These are phyloP conservation scores for Ceratobasidium sp. DNA, from an alignment of 1,284 basidiomycete species.

Conservation along the genomic window DNA sequence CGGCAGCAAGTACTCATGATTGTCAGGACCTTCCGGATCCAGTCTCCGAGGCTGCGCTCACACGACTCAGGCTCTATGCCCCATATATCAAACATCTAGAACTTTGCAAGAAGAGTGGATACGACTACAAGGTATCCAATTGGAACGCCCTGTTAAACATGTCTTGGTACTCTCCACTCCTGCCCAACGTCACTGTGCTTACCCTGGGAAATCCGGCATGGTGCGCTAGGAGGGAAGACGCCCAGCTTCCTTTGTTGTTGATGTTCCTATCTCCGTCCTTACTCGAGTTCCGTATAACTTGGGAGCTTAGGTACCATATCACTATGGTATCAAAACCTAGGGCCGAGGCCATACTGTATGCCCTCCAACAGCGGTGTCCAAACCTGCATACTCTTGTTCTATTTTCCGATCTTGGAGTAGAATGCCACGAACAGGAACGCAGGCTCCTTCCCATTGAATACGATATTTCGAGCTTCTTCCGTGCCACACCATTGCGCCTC, in stretches of 20 bases:
- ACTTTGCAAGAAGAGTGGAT: background rate
- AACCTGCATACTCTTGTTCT: background rate
- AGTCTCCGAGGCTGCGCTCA: background rate
- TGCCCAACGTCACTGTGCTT: background rate
- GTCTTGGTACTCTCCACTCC: background rate
- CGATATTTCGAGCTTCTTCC: background rate
- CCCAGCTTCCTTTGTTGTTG: background rate
- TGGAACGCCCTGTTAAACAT: background rate
- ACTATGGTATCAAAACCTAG: background rate
- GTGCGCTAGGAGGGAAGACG: background rate
- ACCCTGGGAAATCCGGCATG: background rate
- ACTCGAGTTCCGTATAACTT: background rate
- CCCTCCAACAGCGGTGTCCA: background rate
- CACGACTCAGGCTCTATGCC: background rate
- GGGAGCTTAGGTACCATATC: background rate
- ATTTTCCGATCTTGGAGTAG: background rate
- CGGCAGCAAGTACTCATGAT: background rate
- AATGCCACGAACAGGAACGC: background rate
- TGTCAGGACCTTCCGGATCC: background rate
- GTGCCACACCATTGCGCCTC: background rate
- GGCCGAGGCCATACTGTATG: background rate
- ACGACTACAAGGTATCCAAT: background rate
- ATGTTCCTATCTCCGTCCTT: background rate
- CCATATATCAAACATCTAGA: background rate
- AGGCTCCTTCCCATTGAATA: background rate